These are phyloP conservation scores for Lumnitzera racemosa DNA, from an alignment of 345 rosid genomes.

Conservation along the genomic window DNA sequence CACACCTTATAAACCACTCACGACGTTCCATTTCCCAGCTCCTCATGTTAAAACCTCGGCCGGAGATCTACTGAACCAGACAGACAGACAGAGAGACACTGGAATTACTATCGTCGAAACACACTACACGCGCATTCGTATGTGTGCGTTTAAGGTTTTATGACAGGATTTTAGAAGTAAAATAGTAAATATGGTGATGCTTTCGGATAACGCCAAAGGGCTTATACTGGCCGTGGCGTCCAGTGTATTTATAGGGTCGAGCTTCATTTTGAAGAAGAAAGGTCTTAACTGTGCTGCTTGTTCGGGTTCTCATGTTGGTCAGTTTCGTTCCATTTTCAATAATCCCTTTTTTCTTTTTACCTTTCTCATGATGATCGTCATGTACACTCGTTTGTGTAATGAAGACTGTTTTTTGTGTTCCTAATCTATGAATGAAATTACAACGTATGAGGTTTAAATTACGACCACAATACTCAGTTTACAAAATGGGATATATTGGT, in stretches of 20 bases:
- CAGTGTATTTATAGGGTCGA: slow-evolving; percentile 70
- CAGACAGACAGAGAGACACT: too few species aligned
- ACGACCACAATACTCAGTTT: too few species aligned
- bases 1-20: too few species aligned
- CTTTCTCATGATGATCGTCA: not conserved
- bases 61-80: too few species aligned
- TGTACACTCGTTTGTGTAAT: not conserved
- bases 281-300: slow-evolving; percentile 90
- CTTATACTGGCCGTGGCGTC: slow-evolving; percentile 66
- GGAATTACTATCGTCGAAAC: not conserved
- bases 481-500: too few species aligned
- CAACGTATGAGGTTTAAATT: too few species aligned
- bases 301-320: slow-evolving; percentile 78
- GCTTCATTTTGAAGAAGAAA: slow-evolving; percentile 95
- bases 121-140: not conserved
- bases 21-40: too few species aligned
- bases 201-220: slow-evolving; percentile 67
- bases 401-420: not conserved
- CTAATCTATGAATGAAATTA: too few species aligned
- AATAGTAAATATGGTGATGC: slow-evolving; percentile 19
- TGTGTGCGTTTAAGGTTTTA: too few species aligned
- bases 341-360: not conserved
- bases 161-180: not conserved
- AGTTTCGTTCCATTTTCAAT: not conserved
- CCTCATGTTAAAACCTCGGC: too few species aligned